A percentile compares a stretch with the other conserved stretches of the same genome.
These are phyloP conservation scores for Teunomyces lycoperdinae DNA, from an alignment of 805 yeast genomes.

Conservation along the genomic window DNA sequence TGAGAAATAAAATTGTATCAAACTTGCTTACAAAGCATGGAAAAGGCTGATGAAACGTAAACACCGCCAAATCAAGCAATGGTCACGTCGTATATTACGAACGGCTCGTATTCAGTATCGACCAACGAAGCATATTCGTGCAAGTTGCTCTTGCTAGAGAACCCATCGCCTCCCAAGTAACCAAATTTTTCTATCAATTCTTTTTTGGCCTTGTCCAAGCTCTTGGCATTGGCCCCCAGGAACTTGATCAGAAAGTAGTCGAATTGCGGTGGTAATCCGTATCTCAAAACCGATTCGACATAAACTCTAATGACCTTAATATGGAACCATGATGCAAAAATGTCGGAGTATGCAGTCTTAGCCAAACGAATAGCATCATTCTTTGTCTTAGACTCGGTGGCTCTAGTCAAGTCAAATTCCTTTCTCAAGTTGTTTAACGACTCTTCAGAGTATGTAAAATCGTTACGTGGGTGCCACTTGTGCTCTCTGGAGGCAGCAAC, in stretches of 20 bases:
- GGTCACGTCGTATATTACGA: conserved; percentile 67
- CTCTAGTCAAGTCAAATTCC: conserved; percentile 74
- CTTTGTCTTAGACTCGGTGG: conserved; percentile 68
- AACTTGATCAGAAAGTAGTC: conserved; percentile 50
- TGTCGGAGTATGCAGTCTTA: conserved; percentile 85
- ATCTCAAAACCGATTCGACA: conserved; percentile 91
- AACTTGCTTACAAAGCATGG: background rate
- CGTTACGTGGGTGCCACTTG: conserved; percentile 86
- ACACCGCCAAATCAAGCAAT: background rate
- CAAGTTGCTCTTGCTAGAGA: conserved; percentile 64
- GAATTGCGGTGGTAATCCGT: conserved; percentile 95
- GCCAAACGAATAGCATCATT: conserved; percentile 81
- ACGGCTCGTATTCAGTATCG: conserved; percentile 95
- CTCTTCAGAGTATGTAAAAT: conserved; percentile 82
- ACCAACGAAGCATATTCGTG: conserved; percentile 89
- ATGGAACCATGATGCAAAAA: conserved; percentile 85
- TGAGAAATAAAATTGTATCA: background rate
- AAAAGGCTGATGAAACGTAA: no score
- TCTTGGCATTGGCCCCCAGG: conserved; percentile 32
- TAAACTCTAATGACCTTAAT: conserved; percentile 81
- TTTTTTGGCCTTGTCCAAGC: conserved; percentile 56
- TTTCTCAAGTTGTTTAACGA: conserved; percentile 65
- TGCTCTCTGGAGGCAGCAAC: conserved; percentile 70
- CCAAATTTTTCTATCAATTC: conserved; percentile 77
- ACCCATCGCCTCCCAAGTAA: conserved; percentile 89